Evolutionary conservation across 805 yeast species (phyloP), one percentile per base, ranked within the genome.

Genomic region (Yamadazyma ubonensis): DNA sequence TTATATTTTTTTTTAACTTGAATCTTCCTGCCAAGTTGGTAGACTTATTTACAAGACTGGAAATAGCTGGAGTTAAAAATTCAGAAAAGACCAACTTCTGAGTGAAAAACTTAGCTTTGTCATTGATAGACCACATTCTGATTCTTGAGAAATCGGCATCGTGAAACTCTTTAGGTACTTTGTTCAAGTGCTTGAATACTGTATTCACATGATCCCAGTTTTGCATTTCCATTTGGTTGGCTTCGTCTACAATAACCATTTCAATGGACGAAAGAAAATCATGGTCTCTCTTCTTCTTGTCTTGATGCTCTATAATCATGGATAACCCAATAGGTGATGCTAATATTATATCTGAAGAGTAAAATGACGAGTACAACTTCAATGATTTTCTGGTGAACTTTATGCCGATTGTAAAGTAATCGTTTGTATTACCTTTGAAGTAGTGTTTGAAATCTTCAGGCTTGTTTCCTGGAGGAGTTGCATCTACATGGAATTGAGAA

Each of bases 201-300:
- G 81, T 80, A 21, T 60, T 61, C 6, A 93, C 73, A 63, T 91
- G 96, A 26, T 84, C 84, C 90, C 97, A 85, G 55, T 90, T 88
- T 63, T 93, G 99, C 85, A 84, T 85, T 55, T 86, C 85, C 48
- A 90, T 71, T 21, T 88, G 86, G 54, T 89, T 89, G 9, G 93
- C 79, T 52, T 86, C 86, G 61, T 93, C 99, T 28, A 88, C 63
- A 14, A 90, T 65, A 36, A 83, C 61, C 3, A 93, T 60, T 59
- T 93, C 99, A 49, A 93, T 86, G 1, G 97, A 89, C 23, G 95
- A 82, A 43, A 93, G 63, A 54, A 89, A 93, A 59, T 90, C 96
- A 41, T 74, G 76, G 49, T 83, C 88, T 42, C 82, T 70, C 54
- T 80, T 78, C 55, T 66, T 61, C 55, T 67, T 70, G 51, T 69